These are phyloP conservation scores for Cyberlindnera meyerae DNA, from an alignment of 805 yeast genomes.

Conservation along the genomic window DNA sequence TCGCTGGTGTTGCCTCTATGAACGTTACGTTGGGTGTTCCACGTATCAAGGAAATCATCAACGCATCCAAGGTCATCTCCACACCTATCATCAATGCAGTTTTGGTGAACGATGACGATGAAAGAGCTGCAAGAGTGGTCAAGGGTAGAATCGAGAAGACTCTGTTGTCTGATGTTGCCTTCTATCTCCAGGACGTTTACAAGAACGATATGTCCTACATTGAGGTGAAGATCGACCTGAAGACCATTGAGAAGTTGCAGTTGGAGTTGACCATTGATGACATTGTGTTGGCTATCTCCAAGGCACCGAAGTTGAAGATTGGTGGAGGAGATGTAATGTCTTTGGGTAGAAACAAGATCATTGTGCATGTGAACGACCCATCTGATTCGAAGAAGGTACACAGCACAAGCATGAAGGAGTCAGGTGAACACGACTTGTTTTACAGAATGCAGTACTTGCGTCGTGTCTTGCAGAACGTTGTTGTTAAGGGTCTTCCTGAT, in stretches of 20 bases:
- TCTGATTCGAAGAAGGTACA: conserved; percentile 37
- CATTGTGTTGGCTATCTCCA: conserved; percentile 73
- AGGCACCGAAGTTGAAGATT: conserved; percentile 88
- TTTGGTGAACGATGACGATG: conserved; percentile 87
- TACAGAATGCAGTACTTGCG: conserved; percentile 87
- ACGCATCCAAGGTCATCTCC: conserved; percentile 90
- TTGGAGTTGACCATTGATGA: conserved; percentile 83
- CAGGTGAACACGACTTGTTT: conserved; percentile 51
- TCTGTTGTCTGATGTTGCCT: conserved; percentile 76
- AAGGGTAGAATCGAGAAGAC: conserved; percentile 97
- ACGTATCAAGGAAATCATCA: conserved; percentile 97
- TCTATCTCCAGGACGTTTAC: conserved; percentile 90
- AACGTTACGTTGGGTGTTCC: conserved; percentile 99
- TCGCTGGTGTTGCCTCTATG: conserved; percentile 99
- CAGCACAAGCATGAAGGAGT: conserved; percentile 37
- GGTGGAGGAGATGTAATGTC: conserved; percentile 65
- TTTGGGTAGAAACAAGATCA: conserved; percentile 59
- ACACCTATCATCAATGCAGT: conserved; percentile 96
- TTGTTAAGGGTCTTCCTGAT: conserved; percentile 88
- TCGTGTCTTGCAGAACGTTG: conserved; percentile 79
- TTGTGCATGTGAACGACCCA: conserved; percentile 52
- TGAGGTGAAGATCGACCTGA: conserved; percentile 74
- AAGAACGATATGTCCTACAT: conserved; percentile 71
- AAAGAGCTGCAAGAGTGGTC: conserved; percentile 97
- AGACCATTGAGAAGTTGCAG: conserved; percentile 84